Conservation (phyloP, 2,329 filamentous ascomycete species). For the Stylonectria norvegica region DNA sequence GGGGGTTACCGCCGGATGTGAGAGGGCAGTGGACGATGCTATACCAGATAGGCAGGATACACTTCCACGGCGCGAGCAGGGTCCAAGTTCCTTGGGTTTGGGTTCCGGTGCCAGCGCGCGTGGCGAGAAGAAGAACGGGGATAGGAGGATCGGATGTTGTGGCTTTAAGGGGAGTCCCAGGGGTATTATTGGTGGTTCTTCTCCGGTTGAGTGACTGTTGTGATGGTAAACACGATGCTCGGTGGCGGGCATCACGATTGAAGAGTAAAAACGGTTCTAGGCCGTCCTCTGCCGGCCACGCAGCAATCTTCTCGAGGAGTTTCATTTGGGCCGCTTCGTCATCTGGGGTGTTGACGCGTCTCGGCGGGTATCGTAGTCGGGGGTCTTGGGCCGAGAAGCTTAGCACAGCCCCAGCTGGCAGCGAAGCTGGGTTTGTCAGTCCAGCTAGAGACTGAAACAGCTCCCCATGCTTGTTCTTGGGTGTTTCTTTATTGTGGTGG, state of each 20-base stretch:
- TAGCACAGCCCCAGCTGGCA: slow-evolving; percentile 69
- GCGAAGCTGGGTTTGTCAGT: slow-evolving; percentile 63
- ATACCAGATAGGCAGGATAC: slow-evolving; percentile 81
- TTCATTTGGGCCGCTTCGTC: slow-evolving; percentile 33
- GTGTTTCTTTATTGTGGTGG: slow-evolving; percentile 34
- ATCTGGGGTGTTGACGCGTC: slow-evolving; percentile 45
- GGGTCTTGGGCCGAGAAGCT: slow-evolving; percentile 75
- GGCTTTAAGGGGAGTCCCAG: slow-evolving; percentile 60
- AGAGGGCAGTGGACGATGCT: slow-evolving; percentile 78
- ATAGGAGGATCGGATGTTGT: slow-evolving; percentile 67
- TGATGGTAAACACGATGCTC: slow-evolving; percentile 63
- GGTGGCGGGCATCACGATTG: slow-evolving; percentile 61
- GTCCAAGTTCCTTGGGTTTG: slow-evolving; percentile 72
- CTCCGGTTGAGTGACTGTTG: slow-evolving; percentile 81
- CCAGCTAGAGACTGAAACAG: slow-evolving; percentile 52
- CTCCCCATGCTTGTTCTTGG: slow-evolving; percentile 39
- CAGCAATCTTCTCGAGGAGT: slow-evolving; percentile 59
- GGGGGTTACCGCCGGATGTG: slow-evolving; percentile 73
- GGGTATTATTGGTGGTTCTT: slow-evolving; percentile 56
- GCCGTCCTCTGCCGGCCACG: slow-evolving; percentile 63
- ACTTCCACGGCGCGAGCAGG: slow-evolving; percentile 85
- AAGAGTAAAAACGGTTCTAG: slow-evolving; percentile 58
- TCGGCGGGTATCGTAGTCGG: slow-evolving; percentile 72
- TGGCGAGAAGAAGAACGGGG: slow-evolving; percentile 68
- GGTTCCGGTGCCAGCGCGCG: slow-evolving; percentile 44